phyloP scores from a whole-genome alignment of 495 filamentous ascomycete genomes.

The Parathielavia appendiculata region DNA sequence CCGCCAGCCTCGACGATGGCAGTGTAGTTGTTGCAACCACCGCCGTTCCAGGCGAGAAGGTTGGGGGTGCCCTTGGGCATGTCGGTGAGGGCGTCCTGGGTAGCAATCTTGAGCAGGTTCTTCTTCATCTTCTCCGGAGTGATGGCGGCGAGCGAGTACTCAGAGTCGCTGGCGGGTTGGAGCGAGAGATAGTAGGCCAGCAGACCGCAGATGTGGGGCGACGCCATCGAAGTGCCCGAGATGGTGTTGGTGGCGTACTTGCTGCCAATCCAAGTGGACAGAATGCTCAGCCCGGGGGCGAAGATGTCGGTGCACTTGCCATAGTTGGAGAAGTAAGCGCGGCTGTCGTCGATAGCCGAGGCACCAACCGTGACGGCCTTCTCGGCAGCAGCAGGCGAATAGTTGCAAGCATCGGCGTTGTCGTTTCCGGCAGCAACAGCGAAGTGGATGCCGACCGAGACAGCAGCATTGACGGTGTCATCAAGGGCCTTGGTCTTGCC shows the following conservation, averaged over 20 bases:
- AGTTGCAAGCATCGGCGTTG: constrained; percentile 97
- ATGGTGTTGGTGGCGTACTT: constrained; percentile 94
- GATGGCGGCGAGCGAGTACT: constrained; percentile 80
- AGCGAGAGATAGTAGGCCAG: constrained; percentile 97
- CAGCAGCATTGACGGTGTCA: constrained; percentile 87
- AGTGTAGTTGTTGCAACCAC: constrained; percentile 84
- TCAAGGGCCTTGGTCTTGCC: constrained; percentile 90
- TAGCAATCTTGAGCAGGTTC: constrained; percentile 78
- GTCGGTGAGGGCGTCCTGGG: constrained; percentile 70
- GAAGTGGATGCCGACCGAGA: constrained; percentile 87
- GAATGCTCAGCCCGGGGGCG: constrained; percentile 92
- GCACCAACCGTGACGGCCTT: constrained; percentile 96
- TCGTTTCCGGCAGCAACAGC: constrained; percentile 98
- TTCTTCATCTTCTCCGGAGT: constrained; percentile 93
- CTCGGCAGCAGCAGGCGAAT: constrained; percentile 92
- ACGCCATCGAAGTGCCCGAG: constrained; percentile 99
- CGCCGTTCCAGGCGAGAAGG: constrained; percentile 98
- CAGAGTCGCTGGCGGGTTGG: constrained; percentile 81
- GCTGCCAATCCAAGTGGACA: constrained; percentile 96
- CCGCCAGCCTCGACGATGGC: constrained; percentile 70
- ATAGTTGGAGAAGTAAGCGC: constrained; percentile 99
- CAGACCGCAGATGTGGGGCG: constrained; percentile 93
- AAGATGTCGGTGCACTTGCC: constrained; percentile 99
- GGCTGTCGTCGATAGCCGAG: constrained; percentile 86
- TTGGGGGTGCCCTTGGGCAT: constrained; percentile 78